A percentile compares a stretch with the other conserved stretches of the same genome.
Conservation (phyloP, 1,139 yeast species). For the Yamadazyma conglobata region DNA sequence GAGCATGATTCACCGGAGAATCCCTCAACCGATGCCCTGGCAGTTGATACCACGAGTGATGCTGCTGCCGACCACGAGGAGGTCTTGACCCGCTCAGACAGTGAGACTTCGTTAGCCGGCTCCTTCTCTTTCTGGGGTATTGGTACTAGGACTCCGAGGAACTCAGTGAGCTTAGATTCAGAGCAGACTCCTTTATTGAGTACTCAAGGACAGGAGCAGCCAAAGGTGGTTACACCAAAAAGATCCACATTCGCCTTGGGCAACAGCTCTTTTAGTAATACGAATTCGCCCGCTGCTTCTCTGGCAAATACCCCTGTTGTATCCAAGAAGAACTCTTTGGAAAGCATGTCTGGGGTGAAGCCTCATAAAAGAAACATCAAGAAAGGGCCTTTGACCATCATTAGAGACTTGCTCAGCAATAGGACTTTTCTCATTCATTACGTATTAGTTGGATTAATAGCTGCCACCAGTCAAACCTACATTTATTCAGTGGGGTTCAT, state of each 20-base stretch:
- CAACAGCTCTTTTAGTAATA: conserved; percentile 13
- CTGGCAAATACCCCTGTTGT: conserved; percentile 6
- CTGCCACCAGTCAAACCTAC: conserved; percentile 43
- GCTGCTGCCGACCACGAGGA: conserved; percentile 1
- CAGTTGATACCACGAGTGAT: not conserved
- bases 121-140: conserved; percentile 40
- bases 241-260: conserved; percentile 13
- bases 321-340: conserved; percentile 3
- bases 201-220: conserved; percentile 4
- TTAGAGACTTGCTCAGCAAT: conserved; percentile 23
- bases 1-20: too few relatives aligned
- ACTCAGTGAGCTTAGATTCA: conserved; percentile 11
- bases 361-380: conserved; percentile 6
- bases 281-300: conserved; percentile 5
- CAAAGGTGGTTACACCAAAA: conserved; percentile 6
- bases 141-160: conserved; percentile 14
- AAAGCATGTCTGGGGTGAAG: conserved; percentile 3
- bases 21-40: too few relatives aligned
- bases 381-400: conserved; percentile 22
- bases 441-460: conserved; percentile 30
- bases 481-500: conserved; percentile 45
- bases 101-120: conserved; percentile 23
- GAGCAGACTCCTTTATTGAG: conserved; percentile 9
- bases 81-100: conserved; percentile 1
- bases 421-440: conserved; percentile 32